Conservation (phyloP, 2,329 filamentous ascomycete genomes). For the Talaromyces atroroseus region DNA sequence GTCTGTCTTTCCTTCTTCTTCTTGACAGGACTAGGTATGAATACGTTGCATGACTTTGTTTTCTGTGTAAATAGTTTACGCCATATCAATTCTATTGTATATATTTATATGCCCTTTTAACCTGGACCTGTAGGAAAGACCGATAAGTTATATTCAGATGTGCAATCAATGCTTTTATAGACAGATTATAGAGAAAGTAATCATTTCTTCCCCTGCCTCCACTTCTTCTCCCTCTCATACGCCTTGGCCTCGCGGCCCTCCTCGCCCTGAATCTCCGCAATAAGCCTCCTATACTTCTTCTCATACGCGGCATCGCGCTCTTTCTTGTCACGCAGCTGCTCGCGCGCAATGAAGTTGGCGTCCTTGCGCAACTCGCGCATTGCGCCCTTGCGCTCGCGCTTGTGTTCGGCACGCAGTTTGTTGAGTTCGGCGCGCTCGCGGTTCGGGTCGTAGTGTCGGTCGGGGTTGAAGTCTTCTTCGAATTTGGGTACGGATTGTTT, state of each 20-base stretch:
- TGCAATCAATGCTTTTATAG: neutral
- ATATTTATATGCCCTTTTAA: too few relatives aligned
- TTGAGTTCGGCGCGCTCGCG: constrained; percentile 78
- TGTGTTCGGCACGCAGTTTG: constrained; percentile 84
- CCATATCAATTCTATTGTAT: too few relatives aligned
- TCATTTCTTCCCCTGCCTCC: constrained; percentile 60
- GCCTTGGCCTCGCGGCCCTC: constrained; percentile 80
- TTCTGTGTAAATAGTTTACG: too few relatives aligned
- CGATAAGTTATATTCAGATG: neutral
- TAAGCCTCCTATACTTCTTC: constrained; percentile 86
- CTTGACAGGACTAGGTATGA: too few relatives aligned
- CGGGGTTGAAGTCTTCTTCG: constrained; percentile 88
- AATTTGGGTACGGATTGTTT: constrained; percentile 88
- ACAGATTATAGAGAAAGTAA: neutral
- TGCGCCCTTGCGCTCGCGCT: constrained; percentile 90
- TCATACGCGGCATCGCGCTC: constrained; percentile 90
- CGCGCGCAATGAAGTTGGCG: constrained; percentile 83
- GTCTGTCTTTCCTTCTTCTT: neutral
- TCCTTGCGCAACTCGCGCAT: constrained; percentile 94
- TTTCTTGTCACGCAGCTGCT: constrained; percentile 88
- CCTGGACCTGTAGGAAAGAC: neutral
- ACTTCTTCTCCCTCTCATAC: constrained; percentile 80
- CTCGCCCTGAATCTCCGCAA: constrained; percentile 93
- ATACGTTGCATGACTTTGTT: too few relatives aligned
- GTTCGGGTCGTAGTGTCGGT: constrained; percentile 96